Evolutionary conservation across 345 rosid species (phyloP).

Genomic region (Luvunga scandens): DNA sequence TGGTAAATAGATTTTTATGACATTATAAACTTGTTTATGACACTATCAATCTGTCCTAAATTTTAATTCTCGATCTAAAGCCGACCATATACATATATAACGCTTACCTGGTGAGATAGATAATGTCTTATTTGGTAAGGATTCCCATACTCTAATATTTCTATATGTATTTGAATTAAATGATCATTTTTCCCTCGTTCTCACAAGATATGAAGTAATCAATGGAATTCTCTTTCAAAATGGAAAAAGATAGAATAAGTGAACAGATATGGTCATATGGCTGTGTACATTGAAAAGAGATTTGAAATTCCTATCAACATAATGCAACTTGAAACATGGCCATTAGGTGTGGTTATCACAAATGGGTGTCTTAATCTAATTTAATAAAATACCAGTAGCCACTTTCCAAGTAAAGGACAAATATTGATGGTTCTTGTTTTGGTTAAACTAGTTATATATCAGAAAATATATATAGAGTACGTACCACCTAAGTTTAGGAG

Average conservation of each 20-base stretch:
- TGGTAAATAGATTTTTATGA: no score
- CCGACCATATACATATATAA: no score
- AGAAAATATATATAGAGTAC: background rate
- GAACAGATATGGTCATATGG: background rate
- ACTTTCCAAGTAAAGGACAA: constrained; percentile 1
- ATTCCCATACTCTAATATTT: no score
- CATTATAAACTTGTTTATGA: no score
- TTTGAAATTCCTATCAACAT: constrained; percentile 7
- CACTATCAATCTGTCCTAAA: no score
- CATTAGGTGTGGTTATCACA: background rate
- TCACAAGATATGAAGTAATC: background rate
- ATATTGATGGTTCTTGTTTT: background rate
- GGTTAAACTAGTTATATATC: background rate
- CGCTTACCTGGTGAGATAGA: no score
- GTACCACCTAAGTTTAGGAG: background rate
- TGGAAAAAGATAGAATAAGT: background rate
- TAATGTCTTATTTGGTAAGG: no score
- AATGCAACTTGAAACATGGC: background rate
- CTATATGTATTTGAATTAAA: no score
- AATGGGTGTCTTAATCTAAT: constrained; percentile 17
- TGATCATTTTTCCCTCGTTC: no score
- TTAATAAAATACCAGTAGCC: background rate
- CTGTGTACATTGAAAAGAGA: background rate
- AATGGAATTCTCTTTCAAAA: background rate
- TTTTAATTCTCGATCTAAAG: no score